phyloP scores from a whole-genome alignment of 192 early-diverging fungal genomes.

The Gryganskiella cystojenkinii region DNA sequence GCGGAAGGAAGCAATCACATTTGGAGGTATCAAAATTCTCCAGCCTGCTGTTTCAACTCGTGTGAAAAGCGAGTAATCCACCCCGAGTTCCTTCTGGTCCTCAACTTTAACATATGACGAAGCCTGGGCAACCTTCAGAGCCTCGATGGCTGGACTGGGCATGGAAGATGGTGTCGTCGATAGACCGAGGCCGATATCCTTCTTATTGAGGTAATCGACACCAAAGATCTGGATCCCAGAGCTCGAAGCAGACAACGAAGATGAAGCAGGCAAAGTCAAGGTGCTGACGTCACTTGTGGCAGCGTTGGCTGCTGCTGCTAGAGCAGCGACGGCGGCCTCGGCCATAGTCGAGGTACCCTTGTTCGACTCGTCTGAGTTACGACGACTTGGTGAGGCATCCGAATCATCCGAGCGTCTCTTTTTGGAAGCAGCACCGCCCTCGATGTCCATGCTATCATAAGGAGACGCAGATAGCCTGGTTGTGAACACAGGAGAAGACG shows the following conservation, averaged over 20 bases:
- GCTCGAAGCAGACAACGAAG: background rate
- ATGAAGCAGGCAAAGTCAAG: background rate
- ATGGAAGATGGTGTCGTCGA: background rate
- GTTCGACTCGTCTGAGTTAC: background rate
- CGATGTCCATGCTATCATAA: conserved; percentile 1
- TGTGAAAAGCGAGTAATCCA: conserved; percentile 36
- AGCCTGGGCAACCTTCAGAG: conserved; percentile 16
- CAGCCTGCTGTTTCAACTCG: conserved; percentile 39
- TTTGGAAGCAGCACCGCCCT: conserved; percentile 22
- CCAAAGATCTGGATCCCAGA: conserved; percentile 14
- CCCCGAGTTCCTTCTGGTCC: conserved; percentile 31
- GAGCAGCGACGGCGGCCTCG: conserved; percentile 14
- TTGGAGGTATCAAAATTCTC: conserved; percentile 42
- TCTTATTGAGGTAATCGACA: conserved; percentile 3
- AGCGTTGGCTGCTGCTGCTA: conserved; percentile 26
- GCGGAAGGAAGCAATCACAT: conserved; percentile 29
- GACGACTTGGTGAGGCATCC: background rate
- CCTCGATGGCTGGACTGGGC: conserved; percentile 13
- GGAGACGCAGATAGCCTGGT: conserved; percentile 31
- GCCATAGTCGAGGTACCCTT: conserved; percentile 7
- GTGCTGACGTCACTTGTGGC: background rate
- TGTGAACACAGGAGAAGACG: background rate
- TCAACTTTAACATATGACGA: conserved; percentile 20
- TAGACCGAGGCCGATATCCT: conserved; percentile 17
- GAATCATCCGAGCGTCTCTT: conserved; percentile 24